Percentiles rank a stretch among this genome's conserved stretches.
These are phyloP conservation scores for Huntiella abstrusa DNA, from an alignment of 2,329 filamentous ascomycete species.

Conservation along the genomic window DNA sequence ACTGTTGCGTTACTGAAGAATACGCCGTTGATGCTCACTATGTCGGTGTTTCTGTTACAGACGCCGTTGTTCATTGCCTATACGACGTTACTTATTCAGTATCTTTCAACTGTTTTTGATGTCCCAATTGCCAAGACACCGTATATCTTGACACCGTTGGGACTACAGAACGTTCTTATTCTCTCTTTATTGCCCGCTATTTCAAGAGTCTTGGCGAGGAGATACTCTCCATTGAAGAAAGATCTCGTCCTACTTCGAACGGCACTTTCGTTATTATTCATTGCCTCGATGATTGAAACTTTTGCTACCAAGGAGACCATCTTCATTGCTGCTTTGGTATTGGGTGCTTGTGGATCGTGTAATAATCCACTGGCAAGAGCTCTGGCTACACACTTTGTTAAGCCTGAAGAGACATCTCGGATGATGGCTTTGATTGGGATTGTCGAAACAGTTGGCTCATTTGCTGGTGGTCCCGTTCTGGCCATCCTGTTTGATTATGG, in stretches of 20 bases:
- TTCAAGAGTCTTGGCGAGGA: constrained; percentile 13
- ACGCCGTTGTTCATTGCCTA: constrained; percentile 20
- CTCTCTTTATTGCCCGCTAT: constrained; percentile 21
- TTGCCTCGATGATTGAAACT: constrained; percentile 19
- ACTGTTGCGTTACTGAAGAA: constrained; percentile 21
- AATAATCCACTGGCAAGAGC: constrained; percentile 22
- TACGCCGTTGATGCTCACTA: constrained; percentile 20
- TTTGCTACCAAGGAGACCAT: constrained; percentile 18
- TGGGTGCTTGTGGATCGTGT: constrained; percentile 22
- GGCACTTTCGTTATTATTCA: constrained; percentile 18
- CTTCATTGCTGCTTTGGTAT: constrained; percentile 21
- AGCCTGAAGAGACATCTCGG: constrained; percentile 21
- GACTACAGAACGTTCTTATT: constrained; percentile 21
- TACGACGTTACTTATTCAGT: constrained; percentile 21
- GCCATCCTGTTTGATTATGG: constrained; percentile 22
- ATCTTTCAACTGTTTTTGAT: constrained; percentile 25
- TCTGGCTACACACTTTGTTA: constrained; percentile 23
- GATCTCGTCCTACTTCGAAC: constrained; percentile 20
- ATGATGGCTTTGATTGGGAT: constrained; percentile 24
- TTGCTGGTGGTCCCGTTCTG: constrained; percentile 23
- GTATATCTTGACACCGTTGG: constrained; percentile 23
- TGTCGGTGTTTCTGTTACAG: constrained; percentile 22
- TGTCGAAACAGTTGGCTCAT: constrained; percentile 21
- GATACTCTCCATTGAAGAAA: constrained; percentile 20
- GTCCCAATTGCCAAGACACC: constrained; percentile 25